Base-by-base conservation (phyloP, 2,329 filamentous ascomycete species). In the Fulvia fulva region DNA sequence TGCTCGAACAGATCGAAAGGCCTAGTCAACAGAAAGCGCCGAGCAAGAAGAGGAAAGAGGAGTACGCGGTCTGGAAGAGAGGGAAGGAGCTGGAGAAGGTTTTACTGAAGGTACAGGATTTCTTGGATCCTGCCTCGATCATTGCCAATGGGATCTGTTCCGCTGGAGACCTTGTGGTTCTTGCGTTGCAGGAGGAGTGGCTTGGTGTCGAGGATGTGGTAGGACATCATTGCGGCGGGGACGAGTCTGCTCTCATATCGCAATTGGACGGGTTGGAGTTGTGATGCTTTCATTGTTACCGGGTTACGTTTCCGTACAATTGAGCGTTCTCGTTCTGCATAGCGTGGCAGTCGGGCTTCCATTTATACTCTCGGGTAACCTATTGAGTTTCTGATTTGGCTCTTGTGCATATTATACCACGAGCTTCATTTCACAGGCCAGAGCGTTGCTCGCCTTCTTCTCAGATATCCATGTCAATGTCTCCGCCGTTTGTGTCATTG, bases 1-100 rank as follows among this genome's bases (percentile, higher is more conserved):
- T 88, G 0, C 70, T 86, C 23, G 67, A 72, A 46, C 71, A 77
- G 53, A 58, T 79, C n/a, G 49, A 56, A 9, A 68, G 64, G 67
- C 75, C 75, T 7, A 61, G 56, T 4, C 53, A 60, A 19, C 53
- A 26, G n/a, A 63, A 60, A 30, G 60, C 61, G 22, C 62, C 63
- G 11, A 63, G 61, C 49, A 66, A 63, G 51, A 63, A 50, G 43
- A 61, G 59, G 32, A 44, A 41, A 41, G 46, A 47, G 16, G 47
- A 45, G 16, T 28, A 61, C 70, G 1, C 54, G 58, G 64, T 68
- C 22, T 67, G 74, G 43, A 71, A 74, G 51, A 72, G 74, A 58
- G 76, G 73, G 6, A 54, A 59, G 5, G 72, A 72, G 55, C 58
- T 80, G 55, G 73, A 77, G 50, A 63, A 67, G 49, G 65, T 73